These are phyloP conservation scores for Grigorovia humatica DNA, from an alignment of 805 yeast genomes.

Conservation along the genomic window DNA sequence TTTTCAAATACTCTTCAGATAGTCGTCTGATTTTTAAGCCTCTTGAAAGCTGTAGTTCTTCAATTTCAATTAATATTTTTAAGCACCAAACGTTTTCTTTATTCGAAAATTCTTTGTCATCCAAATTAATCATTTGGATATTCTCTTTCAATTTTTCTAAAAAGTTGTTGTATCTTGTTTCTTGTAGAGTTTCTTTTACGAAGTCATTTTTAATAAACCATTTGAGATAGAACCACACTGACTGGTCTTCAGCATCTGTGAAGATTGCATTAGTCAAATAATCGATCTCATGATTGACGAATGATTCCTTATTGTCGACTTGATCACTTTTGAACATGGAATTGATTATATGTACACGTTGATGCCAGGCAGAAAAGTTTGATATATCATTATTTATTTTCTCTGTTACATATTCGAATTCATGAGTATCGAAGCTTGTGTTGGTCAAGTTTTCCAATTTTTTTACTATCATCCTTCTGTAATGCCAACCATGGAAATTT, in stretches of 20 bases:
- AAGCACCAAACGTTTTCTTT: slow-evolving; percentile 68
- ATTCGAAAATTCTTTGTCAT: slow-evolving; percentile 62
- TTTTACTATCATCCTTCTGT: slow-evolving; percentile 62
- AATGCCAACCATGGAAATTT: slow-evolving; percentile 94
- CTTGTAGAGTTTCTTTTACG: slow-evolving; percentile 16
- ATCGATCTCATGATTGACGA: slow-evolving; percentile 49
- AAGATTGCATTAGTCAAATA: slow-evolving; percentile 74
- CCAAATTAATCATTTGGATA: slow-evolving; percentile 53
- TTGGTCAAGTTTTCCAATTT: slow-evolving; percentile 16
- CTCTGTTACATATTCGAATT: slow-evolving; percentile 65
- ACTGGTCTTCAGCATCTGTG: slow-evolving; percentile 90
- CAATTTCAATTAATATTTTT: slow-evolving; percentile 44
- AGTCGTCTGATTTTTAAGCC: slow-evolving; percentile 27
- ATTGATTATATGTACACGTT: slow-evolving; percentile 62
- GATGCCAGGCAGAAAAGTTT: slow-evolving; percentile 95
- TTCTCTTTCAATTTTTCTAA: slow-evolving; percentile 37
- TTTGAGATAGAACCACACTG: slow-evolving; percentile 80
- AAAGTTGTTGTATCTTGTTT: slow-evolving; percentile 29
- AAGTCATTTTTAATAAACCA: slow-evolving; percentile 51
- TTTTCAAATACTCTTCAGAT: slow-evolving; percentile 26
- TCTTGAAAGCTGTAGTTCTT: slow-evolving; percentile 24
- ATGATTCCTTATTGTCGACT: slow-evolving; percentile 17
- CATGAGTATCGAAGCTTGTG: slow-evolving; percentile 33
- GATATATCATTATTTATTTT: slow-evolving; percentile 79
- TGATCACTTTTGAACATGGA: slow-evolving; percentile 31